Evolutionary conservation across 75 land plant genomes (phyloP), one percentile per base, ranked within the genome.

Genomic region (Pseudotsuga menziesii): DNA sequence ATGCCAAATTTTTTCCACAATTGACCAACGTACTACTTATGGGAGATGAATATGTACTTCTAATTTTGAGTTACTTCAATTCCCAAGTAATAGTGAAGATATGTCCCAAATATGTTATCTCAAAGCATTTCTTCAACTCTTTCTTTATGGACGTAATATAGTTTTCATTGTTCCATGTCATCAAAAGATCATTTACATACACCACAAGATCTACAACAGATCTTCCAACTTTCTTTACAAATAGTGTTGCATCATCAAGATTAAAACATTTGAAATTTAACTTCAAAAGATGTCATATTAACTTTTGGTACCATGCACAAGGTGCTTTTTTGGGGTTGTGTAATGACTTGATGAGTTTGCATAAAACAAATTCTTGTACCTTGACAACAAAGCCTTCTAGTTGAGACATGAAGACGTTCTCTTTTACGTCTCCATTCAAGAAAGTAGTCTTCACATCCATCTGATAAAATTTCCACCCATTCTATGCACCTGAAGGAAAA

Each of bases 141-240:
- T 7, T 13, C 9, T 25, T 61, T n/a, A 25, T 61, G 22, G 5
- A 17, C 17, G 59, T n/a, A 20, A 25, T 22, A 17, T 63, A 32
- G 16, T 11, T 63, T 63, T 63, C 67, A 63, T 63, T 63, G 17
- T 63, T 63, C 12, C 3, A 14, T 63, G 8, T 61, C 2, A 76
- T 39, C 13, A 76, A 20, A 4, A 76, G 48, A 23, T 60, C 77
- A 60, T 76, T 67, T 14, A 76, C 56, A 76, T 76, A 61, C 13
- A 41, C 54, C 7, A 76, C 52, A 26, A 76, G 36, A 17, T 26
- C 12, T 63, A 29, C 67, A 32, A 27, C 1, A 4, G 15, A 13
- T 63, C 14, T 63, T 11, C 29, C 67, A 63, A 12, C 5, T 63
- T 63, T 63, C 36, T 63, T 63, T 0, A 63, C 67, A 63, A 63